Base-by-base conservation (phyloP, 2,329 filamentous ascomycete species). In the Aspergillus costaricaensis region DNA sequence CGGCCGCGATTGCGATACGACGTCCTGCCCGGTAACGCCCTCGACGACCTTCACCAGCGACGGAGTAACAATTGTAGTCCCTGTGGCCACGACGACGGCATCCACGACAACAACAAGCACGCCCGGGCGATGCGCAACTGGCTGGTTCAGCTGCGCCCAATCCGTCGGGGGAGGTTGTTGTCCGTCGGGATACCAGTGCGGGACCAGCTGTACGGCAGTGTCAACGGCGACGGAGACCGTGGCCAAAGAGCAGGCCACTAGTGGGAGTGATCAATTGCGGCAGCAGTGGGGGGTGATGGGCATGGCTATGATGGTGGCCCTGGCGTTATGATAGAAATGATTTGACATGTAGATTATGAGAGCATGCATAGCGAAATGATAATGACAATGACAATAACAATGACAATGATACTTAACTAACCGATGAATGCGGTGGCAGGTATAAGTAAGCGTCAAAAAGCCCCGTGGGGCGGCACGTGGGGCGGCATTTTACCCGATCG, bases 101-200 rank as follows among this genome's bases (percentile, higher is more conserved):
- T 67, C 61, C 38, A 38, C 55, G 14, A 43, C 61, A 0, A 76
- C 75, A 5, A 73, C 74, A 67, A 44, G 73, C 55, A 36, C 69
- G 50, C 66, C 70, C 1, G 73, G 74, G 5, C 83, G 79, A 0
- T 98, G 94, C 72, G 91, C 92, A 0, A 80, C 74, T 51, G 92
- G 92, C 4, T 98, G 94, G 94, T 89, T 86, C 65, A 83, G 77
- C 65, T 97, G 83, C 85, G 87, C 81, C 68, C 85, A 74, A 58
- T 80, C 84, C n/a, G 79, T 83, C 0, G 86, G 89, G 0, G 87
- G 92, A 0, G 92, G 92, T 6, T 98, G 94, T 74, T 98, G 94
- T 80, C 92, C 92, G 0, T 83, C 77, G 44, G 91, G 91, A 2
- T 96, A 89, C 74, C 76, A 76, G 3, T 96, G 92, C 76, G 92